phyloP scores from a whole-genome alignment of 2,329 filamentous ascomycete genomes.

The Coniochaeta sp. region DNA sequence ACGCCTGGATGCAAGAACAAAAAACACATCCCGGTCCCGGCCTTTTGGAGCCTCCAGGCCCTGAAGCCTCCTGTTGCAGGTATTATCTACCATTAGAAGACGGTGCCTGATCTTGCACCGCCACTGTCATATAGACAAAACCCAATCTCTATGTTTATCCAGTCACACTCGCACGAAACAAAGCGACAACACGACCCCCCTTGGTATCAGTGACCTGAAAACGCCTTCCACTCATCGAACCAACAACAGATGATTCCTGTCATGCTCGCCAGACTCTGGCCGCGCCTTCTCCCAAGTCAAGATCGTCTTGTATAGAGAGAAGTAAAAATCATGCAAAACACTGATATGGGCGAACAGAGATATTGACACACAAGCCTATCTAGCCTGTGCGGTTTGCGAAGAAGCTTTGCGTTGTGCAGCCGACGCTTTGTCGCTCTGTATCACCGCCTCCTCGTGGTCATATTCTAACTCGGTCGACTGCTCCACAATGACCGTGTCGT shows the following conservation, averaged over 20 bases:
- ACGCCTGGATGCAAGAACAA: neutral
- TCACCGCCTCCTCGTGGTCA: neutral
- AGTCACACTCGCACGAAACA: neutral
- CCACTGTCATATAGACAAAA: neutral
- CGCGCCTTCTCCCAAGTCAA: neutral
- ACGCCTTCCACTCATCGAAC: neutral
- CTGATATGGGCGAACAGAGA: neutral
- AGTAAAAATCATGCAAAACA: neutral
- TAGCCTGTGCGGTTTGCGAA: neutral
- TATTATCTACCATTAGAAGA: neutral
- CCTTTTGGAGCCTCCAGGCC: neutral
- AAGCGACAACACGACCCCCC: neutral
- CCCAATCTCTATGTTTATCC: neutral
- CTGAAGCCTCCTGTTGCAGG: neutral
- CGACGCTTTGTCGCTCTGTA: neutral
- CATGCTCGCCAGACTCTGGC: neutral
- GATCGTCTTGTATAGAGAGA: neutral
- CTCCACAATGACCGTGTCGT: conserved; percentile 12
- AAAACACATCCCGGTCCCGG: too few relatives aligned
- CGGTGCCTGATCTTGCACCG: neutral
- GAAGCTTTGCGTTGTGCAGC: neutral
- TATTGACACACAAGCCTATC: neutral
- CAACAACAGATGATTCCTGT: neutral
- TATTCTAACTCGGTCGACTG: neutral
- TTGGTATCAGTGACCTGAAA: neutral